Conservation (phyloP, 805 yeast genomes). For the Teunomyces kruisii region DNA sequence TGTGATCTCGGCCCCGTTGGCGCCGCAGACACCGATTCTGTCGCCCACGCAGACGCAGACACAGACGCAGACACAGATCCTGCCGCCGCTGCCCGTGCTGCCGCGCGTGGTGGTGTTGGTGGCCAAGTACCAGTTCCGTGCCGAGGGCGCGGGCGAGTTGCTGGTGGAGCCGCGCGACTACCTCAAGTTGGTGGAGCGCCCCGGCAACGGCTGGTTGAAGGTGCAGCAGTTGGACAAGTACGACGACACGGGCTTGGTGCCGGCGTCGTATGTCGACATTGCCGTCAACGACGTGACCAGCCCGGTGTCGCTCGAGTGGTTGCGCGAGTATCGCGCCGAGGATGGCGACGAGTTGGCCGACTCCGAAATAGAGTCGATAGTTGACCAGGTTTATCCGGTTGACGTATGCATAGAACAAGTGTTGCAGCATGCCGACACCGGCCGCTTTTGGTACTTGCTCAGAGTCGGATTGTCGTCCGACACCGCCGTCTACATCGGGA, state of each 20-base stretch:
- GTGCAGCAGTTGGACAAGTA: constrained; percentile 28
- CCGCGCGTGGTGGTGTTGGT: constrained; percentile 24
- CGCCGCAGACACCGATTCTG: constrained; percentile 1
- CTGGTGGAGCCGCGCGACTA: constrained; percentile 26
- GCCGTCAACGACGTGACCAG: constrained; percentile 36
- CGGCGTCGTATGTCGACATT: constrained; percentile 40
- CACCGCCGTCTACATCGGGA: constrained; percentile 23
- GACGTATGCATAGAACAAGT: constrained; percentile 26
- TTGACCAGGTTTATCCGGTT: neutral
- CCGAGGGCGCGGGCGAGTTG: constrained; percentile 28
- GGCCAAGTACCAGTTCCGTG: constrained; percentile 32
- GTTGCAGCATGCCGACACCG: constrained; percentile 18
- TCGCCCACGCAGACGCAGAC: no score
- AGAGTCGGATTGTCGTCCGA: constrained; percentile 26
- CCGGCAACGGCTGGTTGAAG: constrained; percentile 42
- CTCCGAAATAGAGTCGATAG: neutral
- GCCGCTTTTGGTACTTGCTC: constrained; percentile 34
- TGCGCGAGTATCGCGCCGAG: constrained; percentile 17
- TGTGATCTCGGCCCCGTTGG: constrained; percentile 26
- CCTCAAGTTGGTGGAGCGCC: constrained; percentile 31
- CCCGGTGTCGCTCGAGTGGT: constrained; percentile 35
- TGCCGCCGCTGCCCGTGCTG: constrained; percentile 5
- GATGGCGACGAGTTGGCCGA: neutral
- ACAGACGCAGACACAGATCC: no score
- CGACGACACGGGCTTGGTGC: constrained; percentile 29